Conservation (phyloP, 1,139 yeast genomes). For the Spathaspora sp. region DNA sequence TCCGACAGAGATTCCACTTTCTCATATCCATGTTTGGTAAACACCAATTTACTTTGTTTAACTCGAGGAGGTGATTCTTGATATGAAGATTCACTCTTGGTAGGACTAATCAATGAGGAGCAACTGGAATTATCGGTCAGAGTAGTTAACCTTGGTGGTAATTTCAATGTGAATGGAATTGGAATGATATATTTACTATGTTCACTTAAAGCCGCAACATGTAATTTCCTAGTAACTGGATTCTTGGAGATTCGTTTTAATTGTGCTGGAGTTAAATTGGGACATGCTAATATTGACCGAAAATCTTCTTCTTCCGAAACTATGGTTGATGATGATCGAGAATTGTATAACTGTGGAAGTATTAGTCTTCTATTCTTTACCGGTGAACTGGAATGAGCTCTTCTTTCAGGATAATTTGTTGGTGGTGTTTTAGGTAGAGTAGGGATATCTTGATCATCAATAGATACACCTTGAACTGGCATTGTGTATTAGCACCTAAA, state of each 20-base stretch:
- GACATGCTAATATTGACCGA: constrained; percentile 18
- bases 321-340: constrained; percentile 17
- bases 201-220: constrained; percentile 23
- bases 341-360: constrained; percentile 20
- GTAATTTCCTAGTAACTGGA: constrained; percentile 38
- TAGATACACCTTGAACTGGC: constrained; percentile 12
- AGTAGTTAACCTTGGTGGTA: constrained; percentile 45
- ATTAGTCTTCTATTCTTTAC: constrained; percentile 26
- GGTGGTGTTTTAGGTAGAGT: constrained; percentile 1
- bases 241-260: constrained; percentile 34
- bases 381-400: constrained; percentile 35
- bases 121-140: constrained; percentile 15
- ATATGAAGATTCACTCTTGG: constrained; percentile 9
- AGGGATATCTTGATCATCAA: constrained; percentile 22
- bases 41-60: constrained; percentile 28
- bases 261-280: constrained; percentile 23
- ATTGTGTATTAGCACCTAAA: not conserved
- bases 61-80: constrained; percentile 8
- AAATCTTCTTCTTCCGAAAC: constrained; percentile 20
- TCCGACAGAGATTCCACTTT: constrained; percentile 31
- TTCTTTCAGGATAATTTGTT: constrained; percentile 15
- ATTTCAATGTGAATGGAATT: constrained; percentile 41
- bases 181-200: constrained; percentile 39
- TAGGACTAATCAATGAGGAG: constrained; percentile 14
- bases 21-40: constrained; percentile 40